Conservation (phyloP, 2,329 filamentous ascomycete genomes). For the Monilinia aucupariae region DNA sequence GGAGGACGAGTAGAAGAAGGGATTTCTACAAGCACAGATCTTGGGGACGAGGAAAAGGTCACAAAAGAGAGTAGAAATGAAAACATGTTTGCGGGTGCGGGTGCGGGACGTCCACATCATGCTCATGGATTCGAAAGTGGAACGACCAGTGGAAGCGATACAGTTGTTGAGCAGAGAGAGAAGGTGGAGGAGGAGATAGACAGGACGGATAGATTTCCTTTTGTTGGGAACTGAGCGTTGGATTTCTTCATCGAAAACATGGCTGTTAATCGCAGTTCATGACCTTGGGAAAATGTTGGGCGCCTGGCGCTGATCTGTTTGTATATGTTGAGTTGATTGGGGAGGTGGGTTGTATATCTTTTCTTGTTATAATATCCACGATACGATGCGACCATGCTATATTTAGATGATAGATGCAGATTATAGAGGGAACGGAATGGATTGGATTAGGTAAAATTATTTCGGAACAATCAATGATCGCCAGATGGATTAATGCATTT, state of each 20-base stretch:
- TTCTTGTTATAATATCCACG: constrained; percentile 8
- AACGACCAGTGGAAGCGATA: constrained; percentile 3
- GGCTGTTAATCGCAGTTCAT: background rate
- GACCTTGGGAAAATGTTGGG: background rate
- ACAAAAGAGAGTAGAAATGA: constrained; percentile 4
- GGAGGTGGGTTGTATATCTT: too few relatives aligned
- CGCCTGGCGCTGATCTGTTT: background rate
- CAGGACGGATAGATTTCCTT: constrained; percentile 7
- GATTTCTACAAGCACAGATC: background rate
- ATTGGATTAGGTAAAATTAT: too few relatives aligned
- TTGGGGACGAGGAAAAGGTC: background rate
- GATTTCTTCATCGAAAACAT: background rate
- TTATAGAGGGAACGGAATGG: background rate
- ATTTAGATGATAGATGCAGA: background rate
- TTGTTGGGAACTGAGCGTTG: background rate
- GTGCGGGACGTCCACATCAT: constrained; percentile 1
- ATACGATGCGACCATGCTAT: background rate
- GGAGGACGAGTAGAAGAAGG: constrained; percentile 3
- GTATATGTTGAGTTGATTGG: background rate
- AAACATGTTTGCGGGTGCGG: background rate
- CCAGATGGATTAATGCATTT: background rate
- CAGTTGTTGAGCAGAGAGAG: background rate
- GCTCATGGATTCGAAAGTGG: background rate
- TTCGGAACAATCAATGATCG: too few relatives aligned
- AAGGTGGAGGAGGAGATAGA: constrained; percentile 1